phyloP scores from a whole-genome alignment of 768 basidiomycete species.

The Leucogyrophana mollusca region DNA sequence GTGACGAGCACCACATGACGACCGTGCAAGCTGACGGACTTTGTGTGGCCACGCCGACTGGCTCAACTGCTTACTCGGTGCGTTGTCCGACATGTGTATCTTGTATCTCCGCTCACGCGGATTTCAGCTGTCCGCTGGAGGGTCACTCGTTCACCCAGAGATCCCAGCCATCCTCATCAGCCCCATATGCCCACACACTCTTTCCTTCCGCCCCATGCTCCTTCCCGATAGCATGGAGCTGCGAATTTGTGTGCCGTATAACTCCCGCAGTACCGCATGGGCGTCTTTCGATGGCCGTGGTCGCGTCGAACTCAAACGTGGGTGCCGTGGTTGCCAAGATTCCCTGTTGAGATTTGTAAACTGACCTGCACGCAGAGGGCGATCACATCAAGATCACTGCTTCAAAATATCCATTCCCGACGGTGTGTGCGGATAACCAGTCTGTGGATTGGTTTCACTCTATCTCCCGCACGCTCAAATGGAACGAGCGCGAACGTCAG shows the following conservation, averaged over 20 bases:
- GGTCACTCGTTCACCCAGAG: slow-evolving; percentile 96
- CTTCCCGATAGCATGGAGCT: slow-evolving; percentile 98
- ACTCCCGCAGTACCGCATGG: slow-evolving; percentile 98
- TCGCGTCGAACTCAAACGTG: slow-evolving; percentile 92
- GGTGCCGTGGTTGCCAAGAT: slow-evolving; percentile 32
- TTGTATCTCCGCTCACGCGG: slow-evolving; percentile 9
- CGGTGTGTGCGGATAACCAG: slow-evolving; percentile 96
- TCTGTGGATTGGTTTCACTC: slow-evolving; percentile 99
- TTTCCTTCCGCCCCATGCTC: slow-evolving; percentile 98
- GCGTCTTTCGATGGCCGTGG: slow-evolving; percentile 98
- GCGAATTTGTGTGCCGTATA: slow-evolving; percentile 98
- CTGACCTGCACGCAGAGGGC: slow-evolving; percentile 64
- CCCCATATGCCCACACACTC: slow-evolving; percentile 96
- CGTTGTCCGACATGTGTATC: slow-evolving; percentile 24
- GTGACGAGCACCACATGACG: slow-evolving; percentile 98
- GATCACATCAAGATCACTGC: slow-evolving; percentile 99
- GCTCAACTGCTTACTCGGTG: slow-evolving; percentile 97
- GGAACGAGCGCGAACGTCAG: slow-evolving; percentile 98
- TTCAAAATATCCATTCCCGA: slow-evolving; percentile 97
- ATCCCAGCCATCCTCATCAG: slow-evolving; percentile 96
- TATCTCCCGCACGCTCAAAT: slow-evolving; percentile 94
- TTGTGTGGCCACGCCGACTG: slow-evolving; percentile 93
- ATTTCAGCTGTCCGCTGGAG: slow-evolving; percentile 84
- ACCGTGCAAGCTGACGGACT: slow-evolving; percentile 98
- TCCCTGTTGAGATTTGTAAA: background rate